A percentile compares a stretch with the other conserved stretches of the same genome.
These are phyloP conservation scores for Meyerozyma smithsonii DNA, from an alignment of 1,139 yeast species.

Conservation along the genomic window DNA sequence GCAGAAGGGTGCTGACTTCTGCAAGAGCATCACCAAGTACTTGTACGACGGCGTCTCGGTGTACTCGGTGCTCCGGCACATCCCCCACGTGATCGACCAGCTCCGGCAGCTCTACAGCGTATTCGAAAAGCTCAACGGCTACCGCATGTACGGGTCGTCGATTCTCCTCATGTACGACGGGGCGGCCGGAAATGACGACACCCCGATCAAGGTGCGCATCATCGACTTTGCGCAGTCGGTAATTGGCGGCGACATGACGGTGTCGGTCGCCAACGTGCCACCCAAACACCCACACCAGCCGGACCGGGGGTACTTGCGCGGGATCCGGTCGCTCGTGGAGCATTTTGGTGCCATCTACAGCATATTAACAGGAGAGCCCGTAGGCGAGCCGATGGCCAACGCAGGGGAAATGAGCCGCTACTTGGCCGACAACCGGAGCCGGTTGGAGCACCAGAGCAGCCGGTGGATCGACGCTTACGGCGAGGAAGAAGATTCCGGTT, in stretches of 20 bases:
- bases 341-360: conserved; percentile 57
- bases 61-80: conserved; percentile 59
- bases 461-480: conserved; percentile 10
- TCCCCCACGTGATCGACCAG: conserved; percentile 61
- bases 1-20: conserved; percentile 70
- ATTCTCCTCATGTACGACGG: conserved; percentile 87
- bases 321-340: conserved; percentile 59
- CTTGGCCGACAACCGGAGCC: conserved; percentile 4
- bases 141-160: conserved; percentile 89
- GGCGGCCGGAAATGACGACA: conserved; percentile 11
- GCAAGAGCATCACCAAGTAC: conserved; percentile 67
- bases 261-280: conserved; percentile 36
- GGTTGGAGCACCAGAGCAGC: conserved; percentile 5
- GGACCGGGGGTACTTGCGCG: conserved; percentile 84
- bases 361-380: conserved; percentile 30
- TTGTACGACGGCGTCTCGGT: conserved; percentile 67
- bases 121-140: conserved; percentile 60
- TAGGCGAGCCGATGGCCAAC: conserved; percentile 8
- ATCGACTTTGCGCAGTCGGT: conserved; percentile 96
- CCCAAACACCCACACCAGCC: conserved; percentile 61
- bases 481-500: conserved; percentile 5
- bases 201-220: conserved; percentile 54
- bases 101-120: conserved; percentile 54
- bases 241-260: conserved; percentile 48
- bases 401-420: conserved; percentile 3